phyloP scores from a whole-genome alignment of 176 grass and related monocot species.

The Zoysia japonica region DNA sequence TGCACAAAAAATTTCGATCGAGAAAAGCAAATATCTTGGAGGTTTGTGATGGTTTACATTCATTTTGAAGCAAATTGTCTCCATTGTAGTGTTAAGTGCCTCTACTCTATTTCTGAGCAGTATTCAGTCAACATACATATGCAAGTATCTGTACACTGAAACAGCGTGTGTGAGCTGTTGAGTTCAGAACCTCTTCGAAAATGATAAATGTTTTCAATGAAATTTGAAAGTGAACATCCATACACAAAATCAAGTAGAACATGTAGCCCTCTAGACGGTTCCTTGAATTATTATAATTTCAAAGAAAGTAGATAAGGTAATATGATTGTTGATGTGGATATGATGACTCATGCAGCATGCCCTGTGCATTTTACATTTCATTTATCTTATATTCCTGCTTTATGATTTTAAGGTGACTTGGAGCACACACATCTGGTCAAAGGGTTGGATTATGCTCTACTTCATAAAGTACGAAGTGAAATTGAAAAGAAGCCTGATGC shows the following conservation, averaged over 20 bases:
- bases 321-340: neutral
- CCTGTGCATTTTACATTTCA: neutral
- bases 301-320: neutral
- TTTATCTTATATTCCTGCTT: slow-evolving; percentile 14
- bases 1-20: slow-evolving; percentile 93
- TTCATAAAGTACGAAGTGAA: slow-evolving; percentile 98
- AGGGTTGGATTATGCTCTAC: slow-evolving; percentile 98
- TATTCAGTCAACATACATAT: neutral
- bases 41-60: slow-evolving; percentile 45
- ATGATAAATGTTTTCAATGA: slow-evolving; percentile 15
- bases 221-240: slow-evolving; percentile 15
- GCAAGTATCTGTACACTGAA: neutral
- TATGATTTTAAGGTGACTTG: slow-evolving; percentile 82
- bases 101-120: neutral
- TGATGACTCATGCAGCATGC: neutral
- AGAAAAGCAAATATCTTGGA: slow-evolving; percentile 99
- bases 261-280: neutral
- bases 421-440: slow-evolving; percentile 99
- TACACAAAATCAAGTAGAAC: neutral
- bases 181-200: neutral
- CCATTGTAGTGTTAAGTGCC: neutral
- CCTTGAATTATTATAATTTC: neutral
- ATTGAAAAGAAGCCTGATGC: slow-evolving; percentile 94
- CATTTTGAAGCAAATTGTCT: neutral
- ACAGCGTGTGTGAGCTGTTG: neutral